phyloP scores from a whole-genome alignment of 441 rosid genomes.

The Syzygium malaccense region DNA sequence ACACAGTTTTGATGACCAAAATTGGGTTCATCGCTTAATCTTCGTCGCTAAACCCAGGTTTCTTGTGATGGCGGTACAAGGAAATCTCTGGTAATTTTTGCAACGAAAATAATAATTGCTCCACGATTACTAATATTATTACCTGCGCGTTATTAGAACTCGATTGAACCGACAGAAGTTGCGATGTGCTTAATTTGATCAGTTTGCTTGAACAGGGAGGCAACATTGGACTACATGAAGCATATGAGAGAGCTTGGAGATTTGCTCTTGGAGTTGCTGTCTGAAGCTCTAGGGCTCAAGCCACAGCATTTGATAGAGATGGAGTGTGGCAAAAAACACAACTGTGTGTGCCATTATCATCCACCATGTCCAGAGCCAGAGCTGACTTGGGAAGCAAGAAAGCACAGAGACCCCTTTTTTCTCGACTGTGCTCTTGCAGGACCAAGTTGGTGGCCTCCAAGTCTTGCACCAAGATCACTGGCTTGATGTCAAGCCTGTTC shows the following conservation, averaged over 20 bases:
- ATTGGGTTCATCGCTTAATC: too few species aligned
- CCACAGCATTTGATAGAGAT: slow-evolving; percentile 34
- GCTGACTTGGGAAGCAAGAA: slow-evolving; percentile 31
- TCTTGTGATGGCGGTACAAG: too few species aligned
- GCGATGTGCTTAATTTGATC: not conserved
- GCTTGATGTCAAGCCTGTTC: slow-evolving; percentile 43
- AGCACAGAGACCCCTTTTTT: slow-evolving; percentile 37
- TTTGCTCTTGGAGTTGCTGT: slow-evolving; percentile 28
- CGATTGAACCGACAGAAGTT: too few species aligned
- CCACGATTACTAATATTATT: too few species aligned
- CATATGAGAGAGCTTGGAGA: slow-evolving; percentile 27
- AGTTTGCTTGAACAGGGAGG: slow-evolving; percentile 19
- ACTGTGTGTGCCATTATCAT: slow-evolving; percentile 37
- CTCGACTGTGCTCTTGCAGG: slow-evolving; percentile 52
- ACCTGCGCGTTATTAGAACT: not conserved
- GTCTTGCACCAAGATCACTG: slow-evolving; percentile 32
- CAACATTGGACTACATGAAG: slow-evolving; percentile 28
- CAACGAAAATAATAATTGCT: too few species aligned
- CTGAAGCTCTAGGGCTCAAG: slow-evolving; percentile 46
- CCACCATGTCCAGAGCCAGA: slow-evolving; percentile 59
- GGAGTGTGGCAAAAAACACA: slow-evolving; percentile 28
- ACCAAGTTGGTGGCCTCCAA: slow-evolving; percentile 59
- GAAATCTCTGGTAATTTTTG: too few species aligned
- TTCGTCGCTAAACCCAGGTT: too few species aligned
- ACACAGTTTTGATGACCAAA: too few species aligned